Percentiles rank a stretch among this genome's conserved stretches.
Evolutionary conservation across 805 yeast genomes (phyloP).

Genomic region (Sugiyamaella marilandica): DNA sequence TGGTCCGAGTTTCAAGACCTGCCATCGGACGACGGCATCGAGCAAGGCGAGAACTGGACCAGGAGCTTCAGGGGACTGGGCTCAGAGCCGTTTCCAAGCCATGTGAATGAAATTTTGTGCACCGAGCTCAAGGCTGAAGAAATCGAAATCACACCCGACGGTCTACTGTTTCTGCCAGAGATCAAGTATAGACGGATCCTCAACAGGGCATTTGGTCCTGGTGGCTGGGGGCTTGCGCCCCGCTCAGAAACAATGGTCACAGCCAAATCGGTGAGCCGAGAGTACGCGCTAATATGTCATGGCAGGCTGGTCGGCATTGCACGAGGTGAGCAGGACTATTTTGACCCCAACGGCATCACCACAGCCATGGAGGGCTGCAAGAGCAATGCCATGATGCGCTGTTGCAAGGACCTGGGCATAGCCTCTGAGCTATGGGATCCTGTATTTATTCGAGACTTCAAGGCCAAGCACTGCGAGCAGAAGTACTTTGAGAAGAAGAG

Average conservation of each 20-base stretch:
- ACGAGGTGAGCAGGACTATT: conserved; percentile 93
- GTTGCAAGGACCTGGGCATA: conserved; percentile 94
- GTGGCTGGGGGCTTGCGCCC: conserved; percentile 98
- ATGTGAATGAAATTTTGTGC: conserved; percentile 54
- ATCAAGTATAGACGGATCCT: conserved; percentile 88
- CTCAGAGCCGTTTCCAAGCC: conserved; percentile 61
- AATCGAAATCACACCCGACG: conserved; percentile 94
- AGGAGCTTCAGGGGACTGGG: conserved; percentile 86
- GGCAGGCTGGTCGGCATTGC: conserved; percentile 89
- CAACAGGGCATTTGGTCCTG: conserved; percentile 93
- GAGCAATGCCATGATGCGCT: conserved; percentile 93
- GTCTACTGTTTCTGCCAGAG: conserved; percentile 86
- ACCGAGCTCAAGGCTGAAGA: conserved; percentile 64
- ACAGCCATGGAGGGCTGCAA: conserved; percentile 98
- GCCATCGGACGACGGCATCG: conserved; percentile 10
- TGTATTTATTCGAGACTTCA: conserved; percentile 67
- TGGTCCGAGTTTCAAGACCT: conserved; percentile 2
- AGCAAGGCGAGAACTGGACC: conserved; percentile 56
- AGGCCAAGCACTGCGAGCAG: conserved; percentile 65
- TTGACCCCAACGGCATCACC: conserved; percentile 78
- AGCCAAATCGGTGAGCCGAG: conserved; percentile 72
- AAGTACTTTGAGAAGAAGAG: conserved; percentile 64
- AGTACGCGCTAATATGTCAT: conserved; percentile 79
- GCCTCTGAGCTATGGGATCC: conserved; percentile 99
- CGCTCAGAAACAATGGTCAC: conserved; percentile 79